Percentiles rank a stretch among this genome's conserved stretches.
Evolutionary conservation across 148 eudicot species (phyloP).

Genomic region (Nepenthes gracilis): DNA sequence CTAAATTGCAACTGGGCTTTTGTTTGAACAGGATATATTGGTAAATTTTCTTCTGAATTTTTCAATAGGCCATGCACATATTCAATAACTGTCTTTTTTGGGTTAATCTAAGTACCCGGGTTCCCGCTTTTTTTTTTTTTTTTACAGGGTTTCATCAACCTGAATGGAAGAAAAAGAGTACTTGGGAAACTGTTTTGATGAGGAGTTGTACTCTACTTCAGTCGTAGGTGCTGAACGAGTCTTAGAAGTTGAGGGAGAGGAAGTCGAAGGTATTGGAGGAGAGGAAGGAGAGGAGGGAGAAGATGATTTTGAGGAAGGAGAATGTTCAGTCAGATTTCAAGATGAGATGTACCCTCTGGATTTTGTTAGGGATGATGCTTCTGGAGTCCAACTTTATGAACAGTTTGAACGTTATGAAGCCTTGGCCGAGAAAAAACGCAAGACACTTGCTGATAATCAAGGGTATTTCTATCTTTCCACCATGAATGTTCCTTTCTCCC

Average conservation of each 20-base stretch:
- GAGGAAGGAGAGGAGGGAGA: conserved; percentile 30
- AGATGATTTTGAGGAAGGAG: conserved; percentile 28
- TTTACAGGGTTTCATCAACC: too few species aligned
- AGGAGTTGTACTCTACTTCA: background rate
- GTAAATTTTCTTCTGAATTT: too few species aligned
- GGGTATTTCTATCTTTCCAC: conserved; percentile 12
- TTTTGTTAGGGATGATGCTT: conserved; percentile 29
- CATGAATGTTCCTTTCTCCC: background rate
- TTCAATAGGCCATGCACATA: too few species aligned
- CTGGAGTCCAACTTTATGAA: conserved; percentile 39
- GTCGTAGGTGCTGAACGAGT: conserved; percentile 4
- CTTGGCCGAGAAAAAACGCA: conserved; percentile 54
- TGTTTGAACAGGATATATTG: too few species aligned
- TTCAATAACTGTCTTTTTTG: too few species aligned
- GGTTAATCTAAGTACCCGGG: too few species aligned
- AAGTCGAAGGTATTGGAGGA: conserved; percentile 18
- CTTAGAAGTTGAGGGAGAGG: conserved; percentile 10
- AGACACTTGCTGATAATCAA: conserved; percentile 20
- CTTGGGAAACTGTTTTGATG: background rate
- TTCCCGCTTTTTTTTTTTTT: too few species aligned
- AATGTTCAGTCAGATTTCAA: conserved; percentile 24
- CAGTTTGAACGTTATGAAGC: conserved; percentile 57
- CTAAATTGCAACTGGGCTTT: too few species aligned
- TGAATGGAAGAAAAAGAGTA: too few species aligned
- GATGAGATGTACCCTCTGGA: conserved; percentile 59